phyloP scores from a whole-genome alignment of 2,329 filamentous ascomycete genomes.

The Trichoderma hamatum region DNA sequence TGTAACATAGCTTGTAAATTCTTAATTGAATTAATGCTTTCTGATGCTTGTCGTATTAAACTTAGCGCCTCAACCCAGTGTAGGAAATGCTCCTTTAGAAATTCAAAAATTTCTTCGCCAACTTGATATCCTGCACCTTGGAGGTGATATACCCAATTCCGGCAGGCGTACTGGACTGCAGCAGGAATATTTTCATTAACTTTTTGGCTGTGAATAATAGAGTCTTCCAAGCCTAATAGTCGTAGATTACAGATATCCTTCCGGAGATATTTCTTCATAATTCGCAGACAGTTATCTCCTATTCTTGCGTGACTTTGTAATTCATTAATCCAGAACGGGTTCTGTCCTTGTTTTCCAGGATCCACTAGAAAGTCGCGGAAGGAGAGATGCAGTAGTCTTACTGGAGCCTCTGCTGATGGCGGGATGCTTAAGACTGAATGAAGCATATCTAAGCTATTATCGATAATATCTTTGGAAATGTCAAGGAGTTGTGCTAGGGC shows the following conservation, averaged over 20 bases:
- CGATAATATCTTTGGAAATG: too few relatives aligned
- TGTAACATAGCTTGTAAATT: not conserved
- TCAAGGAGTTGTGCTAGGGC: too few relatives aligned
- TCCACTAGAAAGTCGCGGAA: too few relatives aligned
- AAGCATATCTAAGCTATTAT: too few relatives aligned
- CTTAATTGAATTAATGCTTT: slow-evolving; percentile 14
- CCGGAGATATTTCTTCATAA: too few relatives aligned
- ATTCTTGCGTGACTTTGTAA: too few relatives aligned
- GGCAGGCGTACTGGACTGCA: slow-evolving; percentile 15
- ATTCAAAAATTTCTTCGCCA: slow-evolving; percentile 37
- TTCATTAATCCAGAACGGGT: too few relatives aligned
- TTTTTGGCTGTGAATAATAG: not conserved
- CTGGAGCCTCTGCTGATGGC: too few relatives aligned
- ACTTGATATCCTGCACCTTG: slow-evolving; percentile 28
- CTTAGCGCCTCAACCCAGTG: slow-evolving; percentile 48
- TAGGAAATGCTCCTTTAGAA: slow-evolving; percentile 45
- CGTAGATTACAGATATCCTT: not conserved
- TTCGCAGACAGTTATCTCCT: too few relatives aligned
- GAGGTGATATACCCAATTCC: slow-evolving; percentile 35
- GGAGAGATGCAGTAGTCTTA: too few relatives aligned
- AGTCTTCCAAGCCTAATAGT: not conserved
- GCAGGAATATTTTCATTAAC: not conserved
- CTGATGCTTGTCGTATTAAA: slow-evolving; percentile 34
- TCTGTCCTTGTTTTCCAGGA: too few relatives aligned
- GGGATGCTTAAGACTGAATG: too few relatives aligned